These are phyloP conservation scores for Spongispora temasekensis DNA, from an alignment of 1,284 basidiomycete genomes.

Conservation along the genomic window DNA sequence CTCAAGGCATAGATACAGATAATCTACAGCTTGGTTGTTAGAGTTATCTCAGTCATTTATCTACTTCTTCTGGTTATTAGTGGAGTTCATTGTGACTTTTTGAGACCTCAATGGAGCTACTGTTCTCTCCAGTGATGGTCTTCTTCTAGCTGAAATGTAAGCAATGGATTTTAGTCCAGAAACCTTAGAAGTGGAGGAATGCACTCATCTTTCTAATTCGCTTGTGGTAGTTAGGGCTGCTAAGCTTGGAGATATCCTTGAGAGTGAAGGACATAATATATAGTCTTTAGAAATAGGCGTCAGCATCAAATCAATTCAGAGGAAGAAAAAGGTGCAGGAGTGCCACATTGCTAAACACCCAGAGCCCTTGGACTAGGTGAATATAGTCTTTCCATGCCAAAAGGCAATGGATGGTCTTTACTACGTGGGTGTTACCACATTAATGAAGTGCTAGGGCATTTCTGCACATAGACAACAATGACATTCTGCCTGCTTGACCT, in stretches of 20 bases:
- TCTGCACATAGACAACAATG: too few species aligned
- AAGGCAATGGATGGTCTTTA: too few species aligned
- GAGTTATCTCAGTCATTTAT: neutral
- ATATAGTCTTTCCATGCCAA: neutral
- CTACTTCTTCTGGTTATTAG: neutral
- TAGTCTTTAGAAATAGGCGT: neutral
- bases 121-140: neutral
- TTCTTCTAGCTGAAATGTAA: too few species aligned
- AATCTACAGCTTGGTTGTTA: neutral
- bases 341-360: neutral
- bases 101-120: neutral
- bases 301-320: neutral
- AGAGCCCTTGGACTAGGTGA: neutral
- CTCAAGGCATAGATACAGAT: neutral
- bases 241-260: neutral
- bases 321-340: neutral
- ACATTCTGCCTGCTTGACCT: too few species aligned
- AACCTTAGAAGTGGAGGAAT: neutral
- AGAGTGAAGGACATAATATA: neutral
- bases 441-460: too few species aligned
- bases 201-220: neutral
- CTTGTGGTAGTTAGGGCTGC: neutral
- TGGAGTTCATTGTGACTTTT: neutral
- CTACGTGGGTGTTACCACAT: too few species aligned
- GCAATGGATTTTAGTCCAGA: neutral